Evolutionary conservation across 2,329 filamentous ascomycete genomes (phyloP).

Genomic region (Cordyceps tenuipes): DNA sequence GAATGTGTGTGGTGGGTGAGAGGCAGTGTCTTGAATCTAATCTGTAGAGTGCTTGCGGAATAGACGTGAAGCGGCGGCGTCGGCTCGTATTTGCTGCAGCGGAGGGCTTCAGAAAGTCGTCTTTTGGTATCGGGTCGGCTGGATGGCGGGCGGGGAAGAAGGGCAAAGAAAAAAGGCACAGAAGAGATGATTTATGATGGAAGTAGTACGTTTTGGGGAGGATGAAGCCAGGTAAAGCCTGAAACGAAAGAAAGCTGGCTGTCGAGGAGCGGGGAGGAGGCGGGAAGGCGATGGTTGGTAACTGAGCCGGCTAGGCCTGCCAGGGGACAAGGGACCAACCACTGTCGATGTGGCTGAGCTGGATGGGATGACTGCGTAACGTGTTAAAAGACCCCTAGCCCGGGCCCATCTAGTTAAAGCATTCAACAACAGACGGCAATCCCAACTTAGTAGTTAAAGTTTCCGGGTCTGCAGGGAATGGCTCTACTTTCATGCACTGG

Average conservation of each 20-base stretch:
- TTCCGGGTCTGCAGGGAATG: no score
- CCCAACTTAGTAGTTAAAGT: no score
- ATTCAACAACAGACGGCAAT: no score
- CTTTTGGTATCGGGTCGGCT: neutral
- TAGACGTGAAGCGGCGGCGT: neutral
- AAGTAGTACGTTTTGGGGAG: constrained; percentile 1
- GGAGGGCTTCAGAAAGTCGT: neutral
- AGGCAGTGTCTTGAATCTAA: neutral
- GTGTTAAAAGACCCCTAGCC: no score
- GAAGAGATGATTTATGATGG: constrained; percentile 8
- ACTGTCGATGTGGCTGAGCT: neutral
- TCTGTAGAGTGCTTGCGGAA: neutral
- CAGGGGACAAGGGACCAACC: neutral
- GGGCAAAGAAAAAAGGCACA: neutral
- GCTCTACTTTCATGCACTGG: neutral
- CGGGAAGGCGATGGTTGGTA: constrained; percentile 5
- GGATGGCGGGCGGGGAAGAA: neutral
- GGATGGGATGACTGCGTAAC: neutral
- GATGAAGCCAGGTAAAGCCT: neutral
- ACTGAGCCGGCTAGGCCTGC: neutral
- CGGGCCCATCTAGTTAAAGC: no score
- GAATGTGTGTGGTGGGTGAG: neutral
- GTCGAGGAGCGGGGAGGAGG: neutral
- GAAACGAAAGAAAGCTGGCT: neutral
- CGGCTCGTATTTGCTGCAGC: constrained; percentile 6